phyloP scores from a whole-genome alignment of 176 grass and related monocot genomes.

The Dendrocalamus sinicus region DNA sequence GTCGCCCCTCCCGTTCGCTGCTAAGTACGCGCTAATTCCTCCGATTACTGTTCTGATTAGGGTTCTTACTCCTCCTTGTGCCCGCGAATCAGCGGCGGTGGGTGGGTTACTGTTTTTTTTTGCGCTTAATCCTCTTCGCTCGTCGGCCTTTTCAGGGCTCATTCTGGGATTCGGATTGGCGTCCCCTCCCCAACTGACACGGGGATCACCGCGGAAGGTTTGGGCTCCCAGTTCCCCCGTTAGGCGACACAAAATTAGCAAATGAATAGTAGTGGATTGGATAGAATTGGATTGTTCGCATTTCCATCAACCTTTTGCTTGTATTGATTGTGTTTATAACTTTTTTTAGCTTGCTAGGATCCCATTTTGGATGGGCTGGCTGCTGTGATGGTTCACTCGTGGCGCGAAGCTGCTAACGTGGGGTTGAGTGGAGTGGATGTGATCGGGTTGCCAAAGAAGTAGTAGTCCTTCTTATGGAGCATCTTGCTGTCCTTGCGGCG shows the following conservation, averaged over 20 bases:
- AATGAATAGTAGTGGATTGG: background rate
- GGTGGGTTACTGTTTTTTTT: background rate
- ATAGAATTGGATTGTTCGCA: background rate
- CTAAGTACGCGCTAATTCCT: background rate
- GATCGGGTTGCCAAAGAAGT: background rate
- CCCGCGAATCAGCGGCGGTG: background rate
- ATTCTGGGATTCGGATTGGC: background rate
- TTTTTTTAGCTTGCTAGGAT: background rate
- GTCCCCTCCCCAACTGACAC: background rate
- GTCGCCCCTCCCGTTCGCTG: background rate
- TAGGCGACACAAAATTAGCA: background rate
- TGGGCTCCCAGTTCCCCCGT: background rate
- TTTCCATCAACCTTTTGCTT: background rate
- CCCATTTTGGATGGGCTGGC: background rate
- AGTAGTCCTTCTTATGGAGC: constrained; percentile 58
- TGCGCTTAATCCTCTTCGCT: background rate
- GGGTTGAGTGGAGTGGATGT: background rate
- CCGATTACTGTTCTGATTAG: constrained; percentile 16
- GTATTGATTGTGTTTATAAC: background rate
- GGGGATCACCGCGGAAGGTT: constrained; percentile 9
- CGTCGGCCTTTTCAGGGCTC: background rate
- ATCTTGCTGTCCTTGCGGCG: constrained; percentile 55
- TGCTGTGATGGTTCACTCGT: background rate
- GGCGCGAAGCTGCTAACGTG: background rate
- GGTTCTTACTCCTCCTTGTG: background rate